phyloP scores from a whole-genome alignment of 164 flowering plant genomes.

The Macadamia integrifolia region DNA sequence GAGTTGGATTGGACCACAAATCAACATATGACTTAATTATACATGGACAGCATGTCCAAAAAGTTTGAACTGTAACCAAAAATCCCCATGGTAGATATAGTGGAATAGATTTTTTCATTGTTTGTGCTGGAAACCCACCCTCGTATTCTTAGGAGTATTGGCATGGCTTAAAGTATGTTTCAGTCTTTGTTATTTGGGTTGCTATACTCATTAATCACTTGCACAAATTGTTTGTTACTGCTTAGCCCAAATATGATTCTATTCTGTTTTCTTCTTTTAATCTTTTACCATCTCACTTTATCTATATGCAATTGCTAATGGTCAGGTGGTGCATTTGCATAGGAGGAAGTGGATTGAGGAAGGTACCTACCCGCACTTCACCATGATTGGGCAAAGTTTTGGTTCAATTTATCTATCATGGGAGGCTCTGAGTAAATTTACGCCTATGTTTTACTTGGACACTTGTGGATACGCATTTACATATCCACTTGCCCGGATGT shows the following conservation, averaged over 20 bases:
- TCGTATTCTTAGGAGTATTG: too few species aligned
- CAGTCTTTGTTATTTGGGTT: too few species aligned
- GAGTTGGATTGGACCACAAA: too few species aligned
- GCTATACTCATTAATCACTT: not conserved
- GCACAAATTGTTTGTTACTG: not conserved
- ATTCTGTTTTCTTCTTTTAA: not conserved
- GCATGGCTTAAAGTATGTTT: too few species aligned
- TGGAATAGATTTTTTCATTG: not conserved
- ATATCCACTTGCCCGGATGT: constrained; percentile 80
- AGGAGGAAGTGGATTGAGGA: constrained; percentile 95
- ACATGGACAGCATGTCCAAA: too few species aligned
- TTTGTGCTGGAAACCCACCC: too few species aligned
- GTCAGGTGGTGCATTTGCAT: constrained; percentile 71
- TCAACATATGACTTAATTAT: too few species aligned
- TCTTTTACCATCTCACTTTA: constrained; percentile 1
- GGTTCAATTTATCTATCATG: constrained; percentile 85
- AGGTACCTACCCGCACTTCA: constrained; percentile 76
- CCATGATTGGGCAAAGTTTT: constrained; percentile 94
- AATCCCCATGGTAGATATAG: too few species aligned
- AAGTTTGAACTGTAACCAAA: too few species aligned
- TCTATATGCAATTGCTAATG: not conserved
- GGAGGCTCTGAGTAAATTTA: constrained; percentile 83
- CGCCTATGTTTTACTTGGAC: constrained; percentile 75
- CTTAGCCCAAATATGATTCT: not conserved
- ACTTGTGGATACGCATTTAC: constrained; percentile 98